Evolutionary conservation across 148 eudicot genomes (phyloP).

Genomic region (Chenopodium quinoa): DNA sequence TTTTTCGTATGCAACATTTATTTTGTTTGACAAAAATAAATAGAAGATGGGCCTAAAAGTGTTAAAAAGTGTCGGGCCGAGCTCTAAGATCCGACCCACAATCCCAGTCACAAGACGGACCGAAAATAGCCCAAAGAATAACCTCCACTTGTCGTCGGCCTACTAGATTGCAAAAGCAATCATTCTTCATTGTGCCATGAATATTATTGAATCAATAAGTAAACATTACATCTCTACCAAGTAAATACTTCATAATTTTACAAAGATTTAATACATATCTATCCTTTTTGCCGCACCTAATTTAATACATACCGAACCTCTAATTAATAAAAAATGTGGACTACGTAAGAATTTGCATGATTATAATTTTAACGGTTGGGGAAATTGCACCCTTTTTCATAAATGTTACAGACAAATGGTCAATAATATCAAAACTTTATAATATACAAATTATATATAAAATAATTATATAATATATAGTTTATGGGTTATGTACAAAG

Average conservation of each 20-base stretch:
- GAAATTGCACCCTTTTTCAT: slow-evolving; percentile 24
- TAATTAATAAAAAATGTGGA: slow-evolving; percentile 8
- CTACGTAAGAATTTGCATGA: slow-evolving; percentile 22
- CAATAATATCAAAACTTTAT: slow-evolving; percentile 28
- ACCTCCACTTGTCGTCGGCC: background rate
- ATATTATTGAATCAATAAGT: too few species aligned
- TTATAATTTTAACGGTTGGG: slow-evolving; percentile 11
- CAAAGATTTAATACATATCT: background rate
- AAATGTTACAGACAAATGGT: slow-evolving; percentile 37
- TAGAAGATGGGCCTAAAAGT: too few species aligned
- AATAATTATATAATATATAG: slow-evolving; percentile 16
- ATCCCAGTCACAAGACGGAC: background rate
- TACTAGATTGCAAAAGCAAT: background rate
- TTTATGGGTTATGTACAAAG: slow-evolving; percentile 20
- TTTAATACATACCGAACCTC: background rate
- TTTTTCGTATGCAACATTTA: too few species aligned
- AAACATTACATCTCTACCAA: background rate
- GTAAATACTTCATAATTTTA: background rate
- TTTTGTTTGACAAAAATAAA: too few species aligned
- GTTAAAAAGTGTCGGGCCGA: too few species aligned
- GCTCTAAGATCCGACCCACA: background rate
- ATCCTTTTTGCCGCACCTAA: background rate
- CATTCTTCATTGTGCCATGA: background rate
- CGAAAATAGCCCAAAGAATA: background rate
- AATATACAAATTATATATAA: too few species aligned